A percentile compares a stretch with the other conserved stretches of the same genome.
These are phyloP conservation scores for Naumovozyma castellii DNA, from an alignment of 805 yeast genomes.

Conservation along the genomic window DNA sequence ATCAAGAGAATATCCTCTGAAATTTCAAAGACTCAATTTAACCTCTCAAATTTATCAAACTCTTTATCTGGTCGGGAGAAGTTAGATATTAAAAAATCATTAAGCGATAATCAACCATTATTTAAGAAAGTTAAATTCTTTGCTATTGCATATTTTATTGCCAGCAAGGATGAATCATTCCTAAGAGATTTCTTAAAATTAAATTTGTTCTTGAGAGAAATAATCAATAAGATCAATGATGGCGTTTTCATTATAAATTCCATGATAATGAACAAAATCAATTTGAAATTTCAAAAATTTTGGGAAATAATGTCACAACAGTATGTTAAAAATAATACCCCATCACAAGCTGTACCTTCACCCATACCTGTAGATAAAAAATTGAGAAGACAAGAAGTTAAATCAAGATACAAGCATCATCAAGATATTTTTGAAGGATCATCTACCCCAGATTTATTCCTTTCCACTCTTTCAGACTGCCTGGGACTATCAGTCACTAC, in stretches of 20 bases:
- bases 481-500: conserved; percentile 15
- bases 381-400: conserved; percentile 18
- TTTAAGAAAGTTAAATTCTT: conserved; percentile 59
- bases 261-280: conserved; percentile 54
- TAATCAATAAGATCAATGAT: conserved; percentile 48
- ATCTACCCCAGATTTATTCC: conserved; percentile 17
- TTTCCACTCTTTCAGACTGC: conserved; percentile 22
- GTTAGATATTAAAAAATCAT: conserved; percentile 41
- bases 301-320: conserved; percentile 45
- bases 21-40: conserved; percentile 52
- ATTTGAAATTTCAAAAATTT: conserved; percentile 58
- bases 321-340: not conserved
- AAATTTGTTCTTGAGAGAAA: conserved; percentile 64
- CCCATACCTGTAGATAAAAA: conserved; percentile 8
- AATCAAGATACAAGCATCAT: conserved; percentile 19
- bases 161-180: conserved; percentile 63
- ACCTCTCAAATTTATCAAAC: conserved; percentile 52
- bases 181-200: conserved; percentile 65
- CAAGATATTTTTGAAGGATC: conserved; percentile 21
- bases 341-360: not conserved
- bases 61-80: conserved; percentile 53
- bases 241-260: conserved; percentile 57
- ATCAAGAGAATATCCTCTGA: conserved; percentile 56
- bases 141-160: conserved; percentile 60
- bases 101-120: conserved; percentile 38